These are phyloP conservation scores for Aegle marmelos DNA, from an alignment of 345 rosid genomes.

Conservation along the genomic window DNA sequence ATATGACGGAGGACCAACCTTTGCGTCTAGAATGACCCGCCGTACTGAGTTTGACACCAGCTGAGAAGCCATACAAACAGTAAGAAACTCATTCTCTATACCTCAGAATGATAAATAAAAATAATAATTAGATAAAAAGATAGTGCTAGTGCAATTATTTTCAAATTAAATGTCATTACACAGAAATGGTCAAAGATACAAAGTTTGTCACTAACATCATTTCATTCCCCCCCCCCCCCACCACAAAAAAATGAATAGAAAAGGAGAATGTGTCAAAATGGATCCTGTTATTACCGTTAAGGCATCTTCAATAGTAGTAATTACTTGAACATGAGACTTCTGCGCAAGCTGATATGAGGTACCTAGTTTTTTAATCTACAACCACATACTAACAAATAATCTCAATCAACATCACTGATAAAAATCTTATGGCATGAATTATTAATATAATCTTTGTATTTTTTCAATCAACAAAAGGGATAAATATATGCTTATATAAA, in stretches of 20 bases:
- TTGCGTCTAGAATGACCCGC: constrained; percentile 82
- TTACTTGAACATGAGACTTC: constrained; percentile 35
- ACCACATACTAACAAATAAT: constrained; percentile 30
- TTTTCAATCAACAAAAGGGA: constrained; percentile 21
- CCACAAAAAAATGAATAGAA: background rate
- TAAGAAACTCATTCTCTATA: constrained; percentile 13
- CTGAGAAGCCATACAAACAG: constrained; percentile 30
- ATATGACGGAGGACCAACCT: constrained; percentile 83
- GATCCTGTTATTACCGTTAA: constrained; percentile 47
- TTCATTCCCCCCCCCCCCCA: background rate
- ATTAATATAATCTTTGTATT: background rate
- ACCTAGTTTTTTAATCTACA: constrained; percentile 63
- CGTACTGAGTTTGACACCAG: constrained; percentile 66
- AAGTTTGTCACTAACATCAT: background rate
- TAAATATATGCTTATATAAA: too few species aligned
- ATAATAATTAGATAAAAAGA: background rate
- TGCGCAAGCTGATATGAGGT: constrained; percentile 33
- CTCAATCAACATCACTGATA: constrained; percentile 29
- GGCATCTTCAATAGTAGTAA: constrained; percentile 81
- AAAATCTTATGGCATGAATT: background rate
- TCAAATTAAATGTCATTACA: background rate
- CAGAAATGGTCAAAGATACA: background rate
- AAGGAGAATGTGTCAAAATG: background rate
- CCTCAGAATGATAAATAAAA: background rate
- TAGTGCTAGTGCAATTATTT: background rate